phyloP scores from a whole-genome alignment of 441 rosid genomes.

The Omphalea diandra region DNA sequence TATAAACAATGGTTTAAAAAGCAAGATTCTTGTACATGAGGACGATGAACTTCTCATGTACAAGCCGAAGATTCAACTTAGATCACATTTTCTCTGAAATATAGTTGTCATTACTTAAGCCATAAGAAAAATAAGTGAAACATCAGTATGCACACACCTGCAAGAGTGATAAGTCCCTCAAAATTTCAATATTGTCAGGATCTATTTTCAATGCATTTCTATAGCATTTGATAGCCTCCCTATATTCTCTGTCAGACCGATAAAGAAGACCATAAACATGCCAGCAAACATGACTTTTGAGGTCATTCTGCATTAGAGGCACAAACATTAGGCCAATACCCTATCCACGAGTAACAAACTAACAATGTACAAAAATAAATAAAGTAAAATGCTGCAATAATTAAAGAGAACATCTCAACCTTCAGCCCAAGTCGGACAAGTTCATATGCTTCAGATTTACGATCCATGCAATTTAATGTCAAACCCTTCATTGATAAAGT shows the following conservation, averaged over 20 bases:
- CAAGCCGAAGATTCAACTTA: conserved; percentile 5
- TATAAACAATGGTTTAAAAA: background rate
- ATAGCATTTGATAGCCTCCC: conserved; percentile 99
- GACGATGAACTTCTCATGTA: background rate
- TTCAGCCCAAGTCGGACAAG: conserved; percentile 95
- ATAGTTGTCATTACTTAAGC: background rate
- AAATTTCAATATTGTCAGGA: conserved; percentile 98
- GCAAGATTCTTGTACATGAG: background rate
- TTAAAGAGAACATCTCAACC: conserved; percentile 44
- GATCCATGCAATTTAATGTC: conserved; percentile 99
- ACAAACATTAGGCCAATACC: conserved; percentile 18
- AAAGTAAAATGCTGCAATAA: conserved; percentile 13
- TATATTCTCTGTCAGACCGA: conserved; percentile 99
- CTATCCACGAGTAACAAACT: conserved; percentile 18
- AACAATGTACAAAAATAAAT: conserved; percentile 8
- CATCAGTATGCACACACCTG: conserved; percentile 52
- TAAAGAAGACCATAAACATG: conserved; percentile 98
- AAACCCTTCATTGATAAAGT: conserved; percentile 99
- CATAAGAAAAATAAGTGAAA: background rate
- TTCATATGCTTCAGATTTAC: conserved; percentile 97
- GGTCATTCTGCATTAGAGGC: conserved; percentile 79
- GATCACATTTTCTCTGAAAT: background rate
- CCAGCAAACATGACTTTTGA: conserved; percentile 99
- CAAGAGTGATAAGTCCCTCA: conserved; percentile 92
- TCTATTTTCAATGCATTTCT: conserved; percentile 93